Conservation (phyloP, 1,284 basidiomycete species). For the Acaromyces ingoldii region DNA sequence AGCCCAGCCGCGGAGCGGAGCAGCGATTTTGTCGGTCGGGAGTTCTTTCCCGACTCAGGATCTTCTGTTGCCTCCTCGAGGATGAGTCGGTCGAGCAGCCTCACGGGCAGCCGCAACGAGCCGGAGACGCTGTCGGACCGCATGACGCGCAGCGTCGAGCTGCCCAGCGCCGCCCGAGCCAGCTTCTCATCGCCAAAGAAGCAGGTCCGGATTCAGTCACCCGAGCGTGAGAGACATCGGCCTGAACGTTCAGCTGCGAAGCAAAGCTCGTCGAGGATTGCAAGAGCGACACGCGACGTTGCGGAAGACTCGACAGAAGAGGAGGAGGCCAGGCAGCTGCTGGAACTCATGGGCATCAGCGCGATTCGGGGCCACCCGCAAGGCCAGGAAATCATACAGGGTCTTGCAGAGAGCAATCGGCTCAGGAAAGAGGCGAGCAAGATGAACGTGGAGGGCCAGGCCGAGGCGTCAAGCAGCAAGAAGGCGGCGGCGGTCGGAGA, state of each 20-base stretch:
- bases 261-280: neutral
- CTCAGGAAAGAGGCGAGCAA: slow-evolving; percentile 15
- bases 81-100: too few species aligned
- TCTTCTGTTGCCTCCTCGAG: too few species aligned
- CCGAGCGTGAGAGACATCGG: neutral
- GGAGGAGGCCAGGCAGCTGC: slow-evolving; percentile 43
- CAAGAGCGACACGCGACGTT: neutral
- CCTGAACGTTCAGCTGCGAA: neutral
- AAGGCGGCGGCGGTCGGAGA: slow-evolving; percentile 2
- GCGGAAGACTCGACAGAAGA: slow-evolving; percentile 3
- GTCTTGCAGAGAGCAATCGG: slow-evolving; percentile 10
- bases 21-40: slow-evolving; percentile 27
- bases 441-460: slow-evolving; percentile 17
- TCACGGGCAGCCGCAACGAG: too few species aligned
- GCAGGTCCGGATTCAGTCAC: slow-evolving; percentile 5
- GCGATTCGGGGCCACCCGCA: slow-evolving; percentile 41
- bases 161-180: neutral
- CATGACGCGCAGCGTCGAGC: neutral
- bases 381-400: slow-evolving; percentile 18
- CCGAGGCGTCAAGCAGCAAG: slow-evolving; percentile 1
- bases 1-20: slow-evolving; percentile 28
- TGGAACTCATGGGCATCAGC: slow-evolving; percentile 38
- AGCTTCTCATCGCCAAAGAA: neutral
- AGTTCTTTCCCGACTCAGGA: too few species aligned
- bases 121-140: slow-evolving; percentile 21